These are phyloP conservation scores for Populus trichocarpa DNA, from an alignment of 441 rosid species.

Conservation along the genomic window DNA sequence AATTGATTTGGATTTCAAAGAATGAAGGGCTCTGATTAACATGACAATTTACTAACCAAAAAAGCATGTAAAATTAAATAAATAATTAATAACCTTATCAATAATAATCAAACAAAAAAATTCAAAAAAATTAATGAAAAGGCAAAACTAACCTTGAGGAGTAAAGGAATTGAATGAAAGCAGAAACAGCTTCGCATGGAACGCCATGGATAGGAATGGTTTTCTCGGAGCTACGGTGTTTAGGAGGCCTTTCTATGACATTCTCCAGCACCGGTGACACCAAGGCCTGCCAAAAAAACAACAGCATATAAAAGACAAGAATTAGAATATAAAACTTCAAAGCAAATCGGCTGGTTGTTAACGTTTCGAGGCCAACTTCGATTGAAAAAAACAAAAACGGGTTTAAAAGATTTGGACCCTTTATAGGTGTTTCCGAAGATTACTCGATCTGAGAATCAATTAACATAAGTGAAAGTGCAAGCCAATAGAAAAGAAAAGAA, in stretches of 20 bases:
- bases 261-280: conserved; percentile 70
- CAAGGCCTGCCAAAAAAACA: conserved; percentile 40
- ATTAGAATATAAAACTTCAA: background rate
- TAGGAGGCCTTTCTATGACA: conserved; percentile 52
- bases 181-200: conserved; percentile 67
- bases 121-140: background rate
- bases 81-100: background rate
- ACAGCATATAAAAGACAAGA: background rate
- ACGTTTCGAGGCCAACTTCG: background rate
- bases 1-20: background rate
- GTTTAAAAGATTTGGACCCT: background rate
- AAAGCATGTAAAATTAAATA: too few relatives aligned
- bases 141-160: conserved; percentile 50
- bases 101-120: background rate
- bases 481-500: background rate
- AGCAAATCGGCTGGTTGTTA: background rate
- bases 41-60: too few relatives aligned
- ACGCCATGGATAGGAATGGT: conserved; percentile 73
- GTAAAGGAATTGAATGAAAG: conserved; percentile 62
- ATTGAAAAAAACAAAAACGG: background rate
- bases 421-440: background rate
- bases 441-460: background rate
- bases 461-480: background rate
- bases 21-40: background rate
- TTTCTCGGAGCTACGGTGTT: conserved; percentile 56